Evolutionary conservation across 2,329 filamentous ascomycete species (phyloP).

Genomic region (Chrysosporium queenslandicum): DNA sequence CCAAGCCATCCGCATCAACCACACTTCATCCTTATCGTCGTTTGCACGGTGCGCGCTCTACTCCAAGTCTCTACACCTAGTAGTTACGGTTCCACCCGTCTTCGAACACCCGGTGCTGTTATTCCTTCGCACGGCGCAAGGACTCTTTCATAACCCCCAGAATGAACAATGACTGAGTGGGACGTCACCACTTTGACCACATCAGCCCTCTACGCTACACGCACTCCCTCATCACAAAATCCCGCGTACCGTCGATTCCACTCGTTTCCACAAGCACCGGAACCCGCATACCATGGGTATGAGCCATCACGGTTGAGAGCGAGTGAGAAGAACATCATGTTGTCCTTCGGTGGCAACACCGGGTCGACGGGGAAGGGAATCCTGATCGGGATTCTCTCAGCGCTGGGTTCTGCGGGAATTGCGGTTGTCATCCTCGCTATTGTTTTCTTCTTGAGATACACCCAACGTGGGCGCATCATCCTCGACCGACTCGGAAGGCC

Average conservation of each 20-base stretch:
- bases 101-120: not conserved
- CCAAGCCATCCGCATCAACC: not conserved
- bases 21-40: not conserved
- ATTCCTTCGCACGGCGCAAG: not conserved
- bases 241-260: not conserved
- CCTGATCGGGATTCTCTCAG: constrained; percentile 87
- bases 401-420: constrained; percentile 80
- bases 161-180: constrained; percentile 15
- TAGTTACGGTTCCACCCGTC: not conserved
- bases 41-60: not conserved
- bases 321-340: constrained; percentile 13
- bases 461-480: constrained; percentile 75
- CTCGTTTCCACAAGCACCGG: constrained; percentile 6
- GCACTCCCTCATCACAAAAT: not conserved
- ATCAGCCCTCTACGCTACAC: constrained; percentile 1
- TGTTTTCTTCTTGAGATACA: constrained; percentile 92
- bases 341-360: constrained; percentile 32
- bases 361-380: constrained; percentile 63
- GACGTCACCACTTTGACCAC: constrained; percentile 13
- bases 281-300: constrained; percentile 10
- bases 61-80: not conserved
- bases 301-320: not conserved
- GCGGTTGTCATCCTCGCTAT: constrained; percentile 69
- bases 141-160: not conserved
- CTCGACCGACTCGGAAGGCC: constrained; percentile 87